These are phyloP conservation scores for Saxispiralis lemnorum DNA, from an alignment of 495 filamentous ascomycete species.

Conservation along the genomic window DNA sequence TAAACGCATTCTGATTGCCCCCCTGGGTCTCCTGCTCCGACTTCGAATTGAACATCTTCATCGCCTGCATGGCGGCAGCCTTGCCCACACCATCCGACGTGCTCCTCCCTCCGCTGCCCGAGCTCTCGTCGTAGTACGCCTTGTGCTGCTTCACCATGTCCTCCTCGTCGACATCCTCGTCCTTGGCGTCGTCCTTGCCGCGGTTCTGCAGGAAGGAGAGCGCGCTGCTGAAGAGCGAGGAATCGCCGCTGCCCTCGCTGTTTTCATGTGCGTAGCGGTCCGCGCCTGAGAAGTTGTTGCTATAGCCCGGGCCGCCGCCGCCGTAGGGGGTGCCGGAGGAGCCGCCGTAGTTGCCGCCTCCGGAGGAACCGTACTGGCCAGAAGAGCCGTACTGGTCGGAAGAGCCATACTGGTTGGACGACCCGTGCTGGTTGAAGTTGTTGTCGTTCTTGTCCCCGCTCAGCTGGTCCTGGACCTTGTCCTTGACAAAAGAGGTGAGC, in stretches of 20 bases:
- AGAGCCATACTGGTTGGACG: too few species aligned
- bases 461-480: too few species aligned
- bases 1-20: slow-evolving; percentile 39
- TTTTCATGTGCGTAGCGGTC: slow-evolving; percentile 32
- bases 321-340: slow-evolving; percentile 18
- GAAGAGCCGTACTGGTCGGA: too few species aligned
- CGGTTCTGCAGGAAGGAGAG: slow-evolving; percentile 31
- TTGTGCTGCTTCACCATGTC: slow-evolving; percentile 38
- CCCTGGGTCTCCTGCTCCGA: slow-evolving; percentile 23
- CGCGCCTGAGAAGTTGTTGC: slow-evolving; percentile 33
- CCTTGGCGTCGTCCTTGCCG: slow-evolving; percentile 15
- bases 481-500: too few species aligned
- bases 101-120: slow-evolving; percentile 17
- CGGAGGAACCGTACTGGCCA: too few species aligned
- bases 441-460: too few species aligned
- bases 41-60: slow-evolving; percentile 45
- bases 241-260: slow-evolving; percentile 31
- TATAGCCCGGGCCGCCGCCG: slow-evolving; percentile 19
- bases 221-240: slow-evolving; percentile 32
- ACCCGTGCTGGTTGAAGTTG: too few species aligned
- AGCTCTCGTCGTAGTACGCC: slow-evolving; percentile 33
- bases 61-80: slow-evolving; percentile 48
- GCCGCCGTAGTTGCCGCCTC: too few species aligned
- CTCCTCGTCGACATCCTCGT: slow-evolving; percentile 40
- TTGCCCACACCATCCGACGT: slow-evolving; percentile 31